phyloP scores from a whole-genome alignment of 2,329 filamentous ascomycete species.

The Botrytis hyacinthi region DNA sequence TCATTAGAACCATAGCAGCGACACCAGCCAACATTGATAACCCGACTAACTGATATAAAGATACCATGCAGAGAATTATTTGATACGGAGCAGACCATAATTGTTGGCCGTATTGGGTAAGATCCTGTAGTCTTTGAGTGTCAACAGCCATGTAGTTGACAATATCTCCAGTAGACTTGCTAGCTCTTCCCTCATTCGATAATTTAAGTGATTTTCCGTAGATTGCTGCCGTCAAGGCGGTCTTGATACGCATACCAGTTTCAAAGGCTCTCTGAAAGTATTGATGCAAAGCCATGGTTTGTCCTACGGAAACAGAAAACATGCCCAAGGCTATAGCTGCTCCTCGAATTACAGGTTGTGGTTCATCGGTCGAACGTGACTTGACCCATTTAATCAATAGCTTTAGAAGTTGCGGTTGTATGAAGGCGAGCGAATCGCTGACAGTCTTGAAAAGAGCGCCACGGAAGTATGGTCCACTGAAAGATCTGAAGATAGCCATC shows the following conservation, averaged over 20 bases:
- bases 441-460: conserved; percentile 85
- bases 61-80: conserved; percentile 92
- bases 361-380: conserved; percentile 64
- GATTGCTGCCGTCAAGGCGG: conserved; percentile 82
- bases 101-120: conserved; percentile 93
- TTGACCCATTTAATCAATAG: conserved; percentile 79
- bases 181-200: conserved; percentile 86
- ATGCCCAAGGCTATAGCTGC: conserved; percentile 86
- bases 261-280: conserved; percentile 96
- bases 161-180: conserved; percentile 94
- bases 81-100: conserved; percentile 97
- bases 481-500: conserved; percentile 79
- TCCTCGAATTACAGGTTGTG: conserved; percentile 78
- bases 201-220: conserved; percentile 88
- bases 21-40: conserved; percentile 95
- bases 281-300: conserved; percentile 91
- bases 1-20: conserved; percentile 94
- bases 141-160: conserved; percentile 99
- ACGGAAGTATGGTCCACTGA: conserved; percentile 78
- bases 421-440: conserved; percentile 82
- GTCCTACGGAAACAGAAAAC: conserved; percentile 82
- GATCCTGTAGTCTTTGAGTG: conserved; percentile 88
- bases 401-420: conserved; percentile 86
- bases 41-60: conserved; percentile 91
- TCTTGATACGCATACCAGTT: conserved; percentile 95